Evolutionary conservation across 176 grass and related monocot genomes (phyloP).

Genomic region (Oryza glumipatula): DNA sequence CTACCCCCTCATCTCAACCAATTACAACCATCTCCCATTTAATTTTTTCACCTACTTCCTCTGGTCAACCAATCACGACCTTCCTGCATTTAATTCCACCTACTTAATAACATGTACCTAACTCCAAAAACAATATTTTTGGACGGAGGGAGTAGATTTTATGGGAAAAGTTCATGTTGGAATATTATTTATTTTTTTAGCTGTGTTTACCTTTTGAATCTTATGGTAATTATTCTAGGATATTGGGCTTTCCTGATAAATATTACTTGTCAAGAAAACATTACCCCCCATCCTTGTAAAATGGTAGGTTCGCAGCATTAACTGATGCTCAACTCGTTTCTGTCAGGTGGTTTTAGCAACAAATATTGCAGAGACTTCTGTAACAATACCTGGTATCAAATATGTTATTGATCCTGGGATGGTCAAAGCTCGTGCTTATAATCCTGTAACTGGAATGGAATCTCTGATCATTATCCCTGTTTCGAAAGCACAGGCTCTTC

Average conservation of each 20-base stretch:
- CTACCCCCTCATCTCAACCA: too few species aligned
- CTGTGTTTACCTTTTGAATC: neutral
- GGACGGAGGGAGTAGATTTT: neutral
- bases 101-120: too few species aligned
- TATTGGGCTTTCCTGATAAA: neutral
- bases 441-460: constrained; percentile 94
- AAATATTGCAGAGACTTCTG: constrained; percentile 97
- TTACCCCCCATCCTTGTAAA: neutral
- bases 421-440: constrained; percentile 96
- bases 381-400: constrained; percentile 98
- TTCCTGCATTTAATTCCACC: too few species aligned
- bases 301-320: constrained; percentile 22
- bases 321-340: constrained; percentile 25
- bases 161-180: neutral
- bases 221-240: neutral
- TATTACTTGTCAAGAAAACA: neutral
- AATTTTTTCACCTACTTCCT: too few species aligned
- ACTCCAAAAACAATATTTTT: too few species aligned
- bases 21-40: too few species aligned
- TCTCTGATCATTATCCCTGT: constrained; percentile 84
- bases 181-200: neutral
- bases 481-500: constrained; percentile 95
- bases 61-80: too few species aligned
- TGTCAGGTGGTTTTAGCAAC: constrained; percentile 91
- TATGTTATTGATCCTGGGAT: constrained; percentile 96